Evolutionary conservation across 2,329 filamentous ascomycete species (phyloP), one percentile per base, ranked within the genome.

Genomic region (Ophiostoma australiae): DNA sequence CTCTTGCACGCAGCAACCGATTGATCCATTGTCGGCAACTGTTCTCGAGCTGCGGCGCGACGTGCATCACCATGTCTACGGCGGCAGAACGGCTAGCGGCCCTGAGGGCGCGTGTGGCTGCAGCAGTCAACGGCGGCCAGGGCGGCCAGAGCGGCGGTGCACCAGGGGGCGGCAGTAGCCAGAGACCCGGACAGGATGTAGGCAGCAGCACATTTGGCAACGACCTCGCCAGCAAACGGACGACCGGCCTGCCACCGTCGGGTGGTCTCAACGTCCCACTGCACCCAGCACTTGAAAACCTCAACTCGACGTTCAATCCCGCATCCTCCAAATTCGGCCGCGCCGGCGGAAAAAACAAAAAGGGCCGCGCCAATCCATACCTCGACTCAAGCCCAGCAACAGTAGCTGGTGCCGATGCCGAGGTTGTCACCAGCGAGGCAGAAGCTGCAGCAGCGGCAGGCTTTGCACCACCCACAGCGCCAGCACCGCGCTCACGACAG

Each of bases 61-160:
- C 27, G 31, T 33, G 58, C 61, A 65, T 65, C 63, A 70, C 68
- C 15, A 72, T 72, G 72, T 71, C 70, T 41, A 69, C 72, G 27
- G 82, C 86, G 74, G 84, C 89, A 77, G 84, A 92, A 80, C 84
- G 87, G 74, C 83, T 94, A 74, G 92, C 92, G 67, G 90, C 91
- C 63, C 85, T 96, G 77, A 94, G 91, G 79, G 91, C 91, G 33
- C 87, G 92, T 75, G 90, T 95, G 15, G 90, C 91, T 67, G 91
- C 91, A 68, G 91, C 91, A 70, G 90, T 55, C 41, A 85, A 78
- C 72, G n/a, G 68, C n/a, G 39, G 48, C 39, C 6, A 31, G n/a
- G 31, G 58, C 35, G 23, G 39, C 65, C 13, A 37, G 4, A 31
- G 23, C 17, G 31, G 58, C 8, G 55, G 67, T 27, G n/a, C 61